phyloP scores from a whole-genome alignment of 495 filamentous ascomycete species.

The Neurospora sp. region DNA sequence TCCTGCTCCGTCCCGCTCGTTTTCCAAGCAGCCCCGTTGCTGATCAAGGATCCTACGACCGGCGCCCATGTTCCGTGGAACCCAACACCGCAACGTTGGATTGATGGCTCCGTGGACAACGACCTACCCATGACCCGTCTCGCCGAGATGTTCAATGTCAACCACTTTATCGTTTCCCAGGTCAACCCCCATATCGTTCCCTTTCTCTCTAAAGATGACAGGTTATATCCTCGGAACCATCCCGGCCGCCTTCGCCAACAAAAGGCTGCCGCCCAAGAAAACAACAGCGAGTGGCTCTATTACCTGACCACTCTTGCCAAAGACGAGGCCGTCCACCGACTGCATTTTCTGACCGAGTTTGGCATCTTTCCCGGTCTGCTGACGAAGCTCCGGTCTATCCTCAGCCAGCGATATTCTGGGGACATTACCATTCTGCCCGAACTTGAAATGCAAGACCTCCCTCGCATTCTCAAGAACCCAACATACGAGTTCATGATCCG shows the following conservation, averaged over 20 bases:
- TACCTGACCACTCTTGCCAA: slow-evolving; percentile 66
- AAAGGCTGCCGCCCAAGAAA: slow-evolving; percentile 9
- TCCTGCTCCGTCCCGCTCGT: slow-evolving; percentile 91
- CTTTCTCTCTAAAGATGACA: slow-evolving; percentile 67
- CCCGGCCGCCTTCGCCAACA: slow-evolving; percentile 28
- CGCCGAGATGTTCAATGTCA: slow-evolving; percentile 95
- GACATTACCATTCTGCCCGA: slow-evolving; percentile 90
- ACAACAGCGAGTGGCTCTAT: slow-evolving; percentile 48
- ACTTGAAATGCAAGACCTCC: slow-evolving; percentile 63
- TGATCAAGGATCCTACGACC: slow-evolving; percentile 79
- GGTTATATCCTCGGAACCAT: slow-evolving; percentile 31
- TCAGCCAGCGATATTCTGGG: slow-evolving; percentile 87
- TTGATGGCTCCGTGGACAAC: slow-evolving; percentile 89
- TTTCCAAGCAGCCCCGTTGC: slow-evolving; percentile 62
- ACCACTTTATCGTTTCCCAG: slow-evolving; percentile 95
- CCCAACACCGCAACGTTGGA: slow-evolving; percentile 70
- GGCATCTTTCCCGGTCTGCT: slow-evolving; percentile 73
- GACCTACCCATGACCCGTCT: slow-evolving; percentile 88
- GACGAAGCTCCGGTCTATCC: slow-evolving; percentile 67
- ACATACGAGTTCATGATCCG: slow-evolving; percentile 79
- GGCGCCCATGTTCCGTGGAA: slow-evolving; percentile 75
- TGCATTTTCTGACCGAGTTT: slow-evolving; percentile 72
- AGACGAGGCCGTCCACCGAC: slow-evolving; percentile 68
- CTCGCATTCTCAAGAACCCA: slow-evolving; percentile 73
- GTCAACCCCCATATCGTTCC: slow-evolving; percentile 92